Percentiles rank a stretch among this genome's conserved stretches.
phyloP scores from a whole-genome alignment of 352 stramenopile genomes.

The Discostella stelligera region DNA sequence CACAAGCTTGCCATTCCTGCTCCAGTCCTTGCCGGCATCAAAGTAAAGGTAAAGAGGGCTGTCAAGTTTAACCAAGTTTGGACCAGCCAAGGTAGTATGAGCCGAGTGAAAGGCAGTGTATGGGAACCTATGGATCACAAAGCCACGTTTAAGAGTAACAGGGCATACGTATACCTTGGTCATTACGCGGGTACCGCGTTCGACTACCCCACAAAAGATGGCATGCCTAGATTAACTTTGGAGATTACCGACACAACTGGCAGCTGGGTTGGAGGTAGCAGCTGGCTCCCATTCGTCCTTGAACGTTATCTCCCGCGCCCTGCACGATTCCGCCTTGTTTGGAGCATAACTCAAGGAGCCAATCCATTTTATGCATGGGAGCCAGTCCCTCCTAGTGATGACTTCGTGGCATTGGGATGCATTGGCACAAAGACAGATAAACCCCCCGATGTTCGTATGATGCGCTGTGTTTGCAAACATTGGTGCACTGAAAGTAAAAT shows the following conservation, averaged over 20 bases:
- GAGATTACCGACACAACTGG: conserved; percentile 87
- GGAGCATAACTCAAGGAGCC: conserved; percentile 85
- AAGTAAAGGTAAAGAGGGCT: conserved; percentile 86
- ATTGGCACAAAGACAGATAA: conserved; percentile 86
- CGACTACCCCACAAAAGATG: conserved; percentile 81
- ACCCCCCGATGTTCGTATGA: conserved; percentile 83
- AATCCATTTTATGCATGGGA: conserved; percentile 90
- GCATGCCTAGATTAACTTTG: conserved; percentile 76
- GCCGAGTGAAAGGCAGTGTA: conserved; percentile 83
- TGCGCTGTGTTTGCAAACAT: conserved; percentile 86
- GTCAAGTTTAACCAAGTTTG: conserved; percentile 83
- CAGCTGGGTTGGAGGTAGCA: conserved; percentile 83
- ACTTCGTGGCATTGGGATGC: conserved; percentile 88
- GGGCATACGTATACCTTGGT: conserved; percentile 84
- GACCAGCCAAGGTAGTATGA: conserved; percentile 86
- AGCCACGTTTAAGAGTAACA: conserved; percentile 81
- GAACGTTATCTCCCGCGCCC: conserved; percentile 86
- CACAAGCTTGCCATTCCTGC: conserved; percentile 76
- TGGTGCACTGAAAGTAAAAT: conserved; percentile 84
- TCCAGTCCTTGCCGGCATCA: conserved; percentile 83
- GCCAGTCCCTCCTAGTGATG: conserved; percentile 85
- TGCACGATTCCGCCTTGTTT: conserved; percentile 86
- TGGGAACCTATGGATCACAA: conserved; percentile 82
- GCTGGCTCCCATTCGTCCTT: conserved; percentile 86
- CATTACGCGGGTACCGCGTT: conserved; percentile 83